Evolutionary conservation across 1,284 basidiomycete species (phyloP), one percentile per base, ranked within the genome.

Genomic region (Hypsizygus ulmarius): DNA sequence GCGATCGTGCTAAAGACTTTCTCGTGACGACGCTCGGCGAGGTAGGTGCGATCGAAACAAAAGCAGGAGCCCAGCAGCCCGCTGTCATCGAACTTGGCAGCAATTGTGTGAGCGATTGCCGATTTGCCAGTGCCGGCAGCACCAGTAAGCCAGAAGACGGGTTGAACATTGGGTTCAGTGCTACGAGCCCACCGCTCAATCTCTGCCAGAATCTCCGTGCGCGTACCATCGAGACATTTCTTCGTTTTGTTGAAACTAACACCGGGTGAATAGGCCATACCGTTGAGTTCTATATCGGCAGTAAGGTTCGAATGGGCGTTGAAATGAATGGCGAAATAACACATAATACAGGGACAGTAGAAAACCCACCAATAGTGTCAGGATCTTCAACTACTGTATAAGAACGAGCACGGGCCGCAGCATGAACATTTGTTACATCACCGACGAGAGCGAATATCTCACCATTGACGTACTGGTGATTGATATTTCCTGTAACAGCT

Each of bases 1-100:
- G 59, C 58, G 28, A 65, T 56, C 9, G 63, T 64, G 5, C 56
- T 45, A 47, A 65, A 60, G 8, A 65, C 46, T 2, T 59, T 38
- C 3, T 50, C 29, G 0, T 53, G 38, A 30, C 59, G 50, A 38
- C 59, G 59, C 42, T 53, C 51, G 0, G 58, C 53, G 0, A 38
- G 52, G 29, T 45, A 27, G 19, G 60, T 53, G 0, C 64, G 54
- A 3, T 64, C 62, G 38, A 62, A 68, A 51, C 66, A 69, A 50
- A 67, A 65, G 27, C 55, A 64, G 3, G 64, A 65, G 4, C 60
- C 64, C 3, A 66, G 62, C 12, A 40, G 43, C 4, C 47, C 30
- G 10, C 29, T 38, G 7, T 39, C 3, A n/a, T 43, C 12, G 14
- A 47, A 48, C 3, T 47, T 25, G 5, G 50, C 40, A 18, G 59